phyloP scores from a whole-genome alignment of 805 yeast genomes.

The Myxozyma udenii region DNA sequence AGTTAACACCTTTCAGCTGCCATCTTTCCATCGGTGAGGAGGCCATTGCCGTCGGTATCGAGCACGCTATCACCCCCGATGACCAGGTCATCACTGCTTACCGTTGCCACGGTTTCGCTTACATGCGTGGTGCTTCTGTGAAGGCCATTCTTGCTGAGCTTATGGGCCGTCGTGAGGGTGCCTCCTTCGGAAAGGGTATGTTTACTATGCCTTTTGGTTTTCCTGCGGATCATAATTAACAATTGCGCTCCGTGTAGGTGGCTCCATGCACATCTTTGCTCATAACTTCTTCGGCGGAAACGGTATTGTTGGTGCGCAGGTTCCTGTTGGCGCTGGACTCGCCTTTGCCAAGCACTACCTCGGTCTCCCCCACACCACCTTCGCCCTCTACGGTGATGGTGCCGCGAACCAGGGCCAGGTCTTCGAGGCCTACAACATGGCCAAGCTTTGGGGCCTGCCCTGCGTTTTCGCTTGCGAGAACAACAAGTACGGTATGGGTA shows the following conservation, averaged over 20 bases:
- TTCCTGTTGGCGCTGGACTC: conserved; percentile 95
- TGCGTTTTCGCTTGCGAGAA: conserved; percentile 94
- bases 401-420: conserved; percentile 99
- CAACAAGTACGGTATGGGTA: conserved; percentile 99
- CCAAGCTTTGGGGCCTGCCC: conserved; percentile 96
- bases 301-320: conserved; percentile 99
- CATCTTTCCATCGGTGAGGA: conserved; percentile 98
- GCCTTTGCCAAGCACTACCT: conserved; percentile 98
- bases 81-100: conserved; percentile 95
- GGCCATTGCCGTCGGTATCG: conserved; percentile 98
- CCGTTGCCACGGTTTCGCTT: conserved; percentile 98
- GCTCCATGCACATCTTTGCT: conserved; percentile 98
- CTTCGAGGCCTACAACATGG: conserved; percentile 97
- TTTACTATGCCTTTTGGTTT: not conserved
- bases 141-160: conserved; percentile 89
- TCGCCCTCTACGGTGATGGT: conserved; percentile 96
- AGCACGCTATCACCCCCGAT: conserved; percentile 78
- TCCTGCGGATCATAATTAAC: not conserved
- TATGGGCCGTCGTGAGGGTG: conserved; percentile 95
- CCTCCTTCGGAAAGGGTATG: conserved; percentile 81
- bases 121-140: conserved; percentile 92
- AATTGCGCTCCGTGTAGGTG: conserved; percentile 46
- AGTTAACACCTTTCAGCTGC: conserved; percentile 39
- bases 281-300: conserved; percentile 97
- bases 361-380: conserved; percentile 72